These are phyloP conservation scores for Pyrus bretschneideri DNA, from an alignment of 306 rosid species.

Conservation along the genomic window DNA sequence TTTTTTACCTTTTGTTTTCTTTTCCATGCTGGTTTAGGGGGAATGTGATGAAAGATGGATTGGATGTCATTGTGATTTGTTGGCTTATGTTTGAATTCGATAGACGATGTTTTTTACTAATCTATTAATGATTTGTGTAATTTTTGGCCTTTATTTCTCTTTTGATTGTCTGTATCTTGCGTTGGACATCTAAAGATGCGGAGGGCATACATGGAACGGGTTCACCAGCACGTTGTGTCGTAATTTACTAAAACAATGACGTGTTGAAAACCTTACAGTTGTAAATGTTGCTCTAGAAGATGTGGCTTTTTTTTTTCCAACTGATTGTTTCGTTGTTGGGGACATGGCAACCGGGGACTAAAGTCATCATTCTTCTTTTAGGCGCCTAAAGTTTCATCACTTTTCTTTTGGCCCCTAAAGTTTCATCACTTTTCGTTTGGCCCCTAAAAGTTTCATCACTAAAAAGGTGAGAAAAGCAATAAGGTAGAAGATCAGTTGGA, in stretches of 20 bases:
- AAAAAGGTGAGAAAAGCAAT: no score
- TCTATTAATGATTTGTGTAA: slow-evolving; percentile 12
- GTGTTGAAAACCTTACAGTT: neutral
- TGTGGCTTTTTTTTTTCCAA: no score
- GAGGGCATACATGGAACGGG: neutral
- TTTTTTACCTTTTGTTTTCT: slow-evolving; percentile 2
- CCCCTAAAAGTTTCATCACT: no score
- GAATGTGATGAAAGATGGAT: slow-evolving; percentile 32
- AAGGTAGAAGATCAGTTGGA: no score
- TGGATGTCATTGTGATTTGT: slow-evolving; percentile 31
- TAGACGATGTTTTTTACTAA: slow-evolving; percentile 14
- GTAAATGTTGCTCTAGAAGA: neutral
- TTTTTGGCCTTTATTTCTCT: neutral
- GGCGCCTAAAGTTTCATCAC: no score
- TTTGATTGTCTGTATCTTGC: neutral
- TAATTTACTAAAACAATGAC: no score
- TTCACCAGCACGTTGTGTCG: neutral
- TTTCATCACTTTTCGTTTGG: no score
- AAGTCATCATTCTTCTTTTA: neutral
- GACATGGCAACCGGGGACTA: neutral
- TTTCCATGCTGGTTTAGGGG: slow-evolving; percentile 11
- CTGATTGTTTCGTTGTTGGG: neutral
- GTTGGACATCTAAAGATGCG: neutral
- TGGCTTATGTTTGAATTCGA: slow-evolving; percentile 3
- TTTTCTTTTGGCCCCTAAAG: no score